These are phyloP conservation scores for Boletellus sp. DNA, from an alignment of 768 basidiomycete species.

Conservation along the genomic window DNA sequence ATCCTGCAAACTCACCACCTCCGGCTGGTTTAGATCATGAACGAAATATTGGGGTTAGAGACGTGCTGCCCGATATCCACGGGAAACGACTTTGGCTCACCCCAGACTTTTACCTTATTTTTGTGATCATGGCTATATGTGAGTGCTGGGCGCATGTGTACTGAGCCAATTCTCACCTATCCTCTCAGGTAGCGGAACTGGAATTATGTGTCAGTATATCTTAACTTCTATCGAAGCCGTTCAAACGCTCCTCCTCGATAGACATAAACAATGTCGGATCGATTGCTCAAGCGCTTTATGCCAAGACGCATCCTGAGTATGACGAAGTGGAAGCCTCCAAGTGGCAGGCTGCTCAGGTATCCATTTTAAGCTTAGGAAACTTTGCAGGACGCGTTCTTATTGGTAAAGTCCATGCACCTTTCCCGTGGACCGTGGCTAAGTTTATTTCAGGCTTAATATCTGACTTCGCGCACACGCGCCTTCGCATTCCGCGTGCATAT, in stretches of 20 bases:
- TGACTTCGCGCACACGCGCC: constrained; percentile 57
- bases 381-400: constrained; percentile 74
- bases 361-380: constrained; percentile 76
- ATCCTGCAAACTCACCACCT: constrained; percentile 20
- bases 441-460: constrained; percentile 55
- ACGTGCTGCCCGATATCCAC: constrained; percentile 45
- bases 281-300: constrained; percentile 66
- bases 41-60: constrained; percentile 10
- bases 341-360: constrained; percentile 85
- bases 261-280: constrained; percentile 88
- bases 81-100: constrained; percentile 50
- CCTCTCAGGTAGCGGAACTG: constrained; percentile 63
- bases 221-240: background rate
- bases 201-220: constrained; percentile 64
- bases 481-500: constrained; percentile 61
- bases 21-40: constrained; percentile 3
- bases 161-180: background rate
- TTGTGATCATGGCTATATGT: constrained; percentile 54
- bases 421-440: background rate
- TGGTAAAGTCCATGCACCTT: constrained; percentile 38
- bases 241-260: constrained; percentile 21
- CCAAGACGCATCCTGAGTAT: constrained; percentile 56
- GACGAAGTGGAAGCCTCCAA: constrained; percentile 63
- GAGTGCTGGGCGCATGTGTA: constrained; percentile 22
- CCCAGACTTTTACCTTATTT: constrained; percentile 64